Base-by-base conservation (phyloP, 2,329 filamentous ascomycete genomes). In the Dothideomycetidae sp. region DNA sequence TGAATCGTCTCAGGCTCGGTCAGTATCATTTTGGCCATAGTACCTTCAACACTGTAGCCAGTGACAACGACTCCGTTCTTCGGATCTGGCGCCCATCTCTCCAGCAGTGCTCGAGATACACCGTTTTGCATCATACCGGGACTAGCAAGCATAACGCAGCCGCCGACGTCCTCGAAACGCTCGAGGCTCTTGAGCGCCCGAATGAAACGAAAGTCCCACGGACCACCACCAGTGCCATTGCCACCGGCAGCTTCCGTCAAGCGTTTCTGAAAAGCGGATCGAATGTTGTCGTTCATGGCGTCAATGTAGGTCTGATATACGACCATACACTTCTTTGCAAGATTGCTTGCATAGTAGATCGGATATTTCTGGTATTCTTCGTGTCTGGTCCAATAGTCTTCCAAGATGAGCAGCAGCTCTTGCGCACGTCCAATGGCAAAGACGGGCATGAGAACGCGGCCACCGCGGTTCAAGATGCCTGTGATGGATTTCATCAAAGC, bases 281-380 rank as follows among this genome's bases (percentile, higher is more conserved):
- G 94, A 65, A 98, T 96, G 51, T 94, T 96, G 53, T 96, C 88
- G 56, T 98, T 98, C 90, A 98, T 98, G 39, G 86, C 85, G 33
- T 86, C 84, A 33, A 96, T 84, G 52, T 96, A 98, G 1, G 90
- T 98, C 57, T 96, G 90, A 55, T 98, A 98, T 3, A 96, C 85
- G 18, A 94, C 74, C 90, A 98, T 98, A 62, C 90, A 98, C 59
- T 93, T 90, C 44, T 88, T 70, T 1, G 90, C 90, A 29, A 96
- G 73, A 51, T 93, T 93, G 50, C 83, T 90, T 38, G 92, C 92
- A 57, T 96, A 98, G 64, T 96, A 98, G 44, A 98, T 96, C 4
- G 90, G 90, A 23, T 81, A 79, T 47, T 82, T 85, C 46, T 93
- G 86, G 47, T 78, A 84, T 49, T 94, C 86, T 1, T 75, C 63